Conservation (phyloP, 2,329 filamentous ascomycete genomes). For the Neopestalotiopsis sp. region DNA sequence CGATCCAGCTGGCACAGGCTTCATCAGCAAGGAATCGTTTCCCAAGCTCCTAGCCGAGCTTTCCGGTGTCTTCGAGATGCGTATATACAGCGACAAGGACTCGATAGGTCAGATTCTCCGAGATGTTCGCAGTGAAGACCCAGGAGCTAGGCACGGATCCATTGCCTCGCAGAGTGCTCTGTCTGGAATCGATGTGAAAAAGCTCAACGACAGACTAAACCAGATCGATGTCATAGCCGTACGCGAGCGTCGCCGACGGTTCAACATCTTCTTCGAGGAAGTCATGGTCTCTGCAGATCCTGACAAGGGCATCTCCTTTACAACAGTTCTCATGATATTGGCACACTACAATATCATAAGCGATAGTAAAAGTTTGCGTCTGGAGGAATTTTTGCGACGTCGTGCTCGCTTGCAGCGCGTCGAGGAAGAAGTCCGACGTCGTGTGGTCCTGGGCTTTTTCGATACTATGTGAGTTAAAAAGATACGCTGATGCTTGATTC, state of each 20-base stretch:
- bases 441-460: conserved; percentile 93
- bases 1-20: conserved; percentile 89
- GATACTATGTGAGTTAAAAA: conserved; percentile 73
- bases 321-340: conserved; percentile 89
- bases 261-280: conserved; percentile 97
- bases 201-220: conserved; percentile 74
- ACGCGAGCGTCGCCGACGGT: conserved; percentile 74
- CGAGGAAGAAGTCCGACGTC: conserved; percentile 89
- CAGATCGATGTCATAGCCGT: conserved; percentile 79
- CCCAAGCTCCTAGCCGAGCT: conserved; percentile 89
- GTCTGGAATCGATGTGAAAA: conserved; percentile 73
- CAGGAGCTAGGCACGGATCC: conserved; percentile 59
- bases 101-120: conserved; percentile 88
- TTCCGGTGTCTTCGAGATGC: conserved; percentile 95
- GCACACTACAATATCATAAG: conserved; percentile 99
- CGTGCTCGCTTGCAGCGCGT: conserved; percentile 90
- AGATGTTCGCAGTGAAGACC: conserved; percentile 70
- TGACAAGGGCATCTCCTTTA: conserved; percentile 89
- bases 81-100: conserved; percentile 91
- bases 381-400: conserved; percentile 93
- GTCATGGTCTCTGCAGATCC: conserved; percentile 92
- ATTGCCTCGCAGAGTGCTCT: conserved; percentile 57
- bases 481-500: background rate
- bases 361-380: conserved; percentile 92
- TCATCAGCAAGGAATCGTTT: conserved; percentile 88